Conservation (phyloP, 768 basidiomycete genomes). For the Arthromyces matolae region DNA sequence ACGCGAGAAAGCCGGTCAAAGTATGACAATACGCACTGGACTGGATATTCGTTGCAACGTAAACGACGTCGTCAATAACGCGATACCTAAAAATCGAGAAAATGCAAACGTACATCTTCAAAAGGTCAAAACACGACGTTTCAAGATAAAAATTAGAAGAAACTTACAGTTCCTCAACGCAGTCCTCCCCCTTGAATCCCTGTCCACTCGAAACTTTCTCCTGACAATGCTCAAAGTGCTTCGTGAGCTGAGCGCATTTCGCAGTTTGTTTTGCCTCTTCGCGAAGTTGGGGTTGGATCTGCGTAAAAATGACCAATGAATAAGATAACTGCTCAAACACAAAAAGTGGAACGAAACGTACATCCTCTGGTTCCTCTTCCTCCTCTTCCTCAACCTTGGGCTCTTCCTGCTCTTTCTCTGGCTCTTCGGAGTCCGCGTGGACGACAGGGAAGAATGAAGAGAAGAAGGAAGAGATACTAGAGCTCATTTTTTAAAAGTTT, state of each 20-base stretch:
- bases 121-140: conserved; percentile 8
- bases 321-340: background rate
- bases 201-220: conserved; percentile 81
- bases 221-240: conserved; percentile 89
- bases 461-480: conserved; percentile 39
- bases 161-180: conserved; percentile 86
- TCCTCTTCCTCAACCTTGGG: conserved; percentile 42
- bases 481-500: conserved; percentile 38
- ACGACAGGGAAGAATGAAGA: conserved; percentile 43
- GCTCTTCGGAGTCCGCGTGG: conserved; percentile 42
- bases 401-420: conserved; percentile 54
- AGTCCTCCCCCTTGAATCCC: conserved; percentile 89
- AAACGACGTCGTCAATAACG: conserved; percentile 11
- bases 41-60: conserved; percentile 20
- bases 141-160: conserved; percentile 11
- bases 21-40: conserved; percentile 64
- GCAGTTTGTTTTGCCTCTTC: conserved; percentile 69
- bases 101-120: conserved; percentile 34
- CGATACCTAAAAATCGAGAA: background rate
- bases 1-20: too few species aligned
- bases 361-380: conserved; percentile 78
- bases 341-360: conserved; percentile 37
- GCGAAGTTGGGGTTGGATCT: conserved; percentile 69
- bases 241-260: conserved; percentile 63
- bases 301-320: background rate